Conservation (phyloP, 2,329 filamentous ascomycete genomes). For the Aspergillus costaricaensis region DNA sequence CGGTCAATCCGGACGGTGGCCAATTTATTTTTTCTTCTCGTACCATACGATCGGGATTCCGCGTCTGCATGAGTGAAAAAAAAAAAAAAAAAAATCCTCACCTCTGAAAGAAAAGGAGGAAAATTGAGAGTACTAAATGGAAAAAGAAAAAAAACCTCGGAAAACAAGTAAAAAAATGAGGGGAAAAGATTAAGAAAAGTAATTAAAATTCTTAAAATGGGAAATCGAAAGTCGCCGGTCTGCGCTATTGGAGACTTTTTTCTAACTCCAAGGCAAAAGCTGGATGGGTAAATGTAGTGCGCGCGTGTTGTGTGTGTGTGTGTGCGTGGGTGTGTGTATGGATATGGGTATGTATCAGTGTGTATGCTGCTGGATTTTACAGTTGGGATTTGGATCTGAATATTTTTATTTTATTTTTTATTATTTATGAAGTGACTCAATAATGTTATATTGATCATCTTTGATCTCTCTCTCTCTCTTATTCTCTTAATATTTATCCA, state of each 20-base stretch:
- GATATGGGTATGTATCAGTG: neutral
- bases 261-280: neutral
- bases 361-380: slow-evolving; percentile 1
- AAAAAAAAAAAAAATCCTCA: neutral
- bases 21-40: slow-evolving; percentile 16
- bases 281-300: neutral
- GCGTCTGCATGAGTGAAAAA: slow-evolving; percentile 15
- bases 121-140: neutral
- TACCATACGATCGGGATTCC: slow-evolving; percentile 30
- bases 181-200: neutral
- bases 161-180: neutral
- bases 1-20: slow-evolving; percentile 24
- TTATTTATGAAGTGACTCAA: neutral
- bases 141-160: neutral
- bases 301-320: neutral
- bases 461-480: neutral
- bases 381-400: neutral
- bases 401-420: neutral
- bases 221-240: slow-evolving; percentile 5
- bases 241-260: slow-evolving; percentile 3
- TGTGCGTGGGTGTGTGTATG: neutral
- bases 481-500: neutral
- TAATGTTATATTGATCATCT: neutral
- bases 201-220: neutral
- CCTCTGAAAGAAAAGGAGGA: neutral